phyloP scores from a whole-genome alignment of 306 rosid genomes.

The Glycine tomentella region DNA sequence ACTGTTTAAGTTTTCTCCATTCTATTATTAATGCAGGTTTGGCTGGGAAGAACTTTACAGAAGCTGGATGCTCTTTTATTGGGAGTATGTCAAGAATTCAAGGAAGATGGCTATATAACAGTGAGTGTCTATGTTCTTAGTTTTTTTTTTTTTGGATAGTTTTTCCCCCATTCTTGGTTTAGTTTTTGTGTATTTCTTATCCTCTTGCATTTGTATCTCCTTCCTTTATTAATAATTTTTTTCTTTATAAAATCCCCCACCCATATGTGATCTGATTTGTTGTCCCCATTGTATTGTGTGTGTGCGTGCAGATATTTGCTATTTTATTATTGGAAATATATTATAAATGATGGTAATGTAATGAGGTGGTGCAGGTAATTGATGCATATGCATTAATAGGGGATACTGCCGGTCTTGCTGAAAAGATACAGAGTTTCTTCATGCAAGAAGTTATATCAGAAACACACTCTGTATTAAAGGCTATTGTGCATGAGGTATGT shows the following conservation, averaged over 20 bases:
- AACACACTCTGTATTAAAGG: conserved; percentile 84
- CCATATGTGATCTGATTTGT: conserved; percentile 12
- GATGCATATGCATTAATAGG: conserved; percentile 99
- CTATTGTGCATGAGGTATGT: conserved; percentile 78
- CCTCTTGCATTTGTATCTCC: too few relatives aligned
- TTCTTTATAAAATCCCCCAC: neutral
- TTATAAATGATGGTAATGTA: conserved; percentile 37
- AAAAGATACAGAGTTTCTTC: conserved; percentile 98
- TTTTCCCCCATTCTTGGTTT: too few relatives aligned
- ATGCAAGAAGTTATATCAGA: conserved; percentile 99
- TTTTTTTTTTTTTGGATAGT: too few relatives aligned
- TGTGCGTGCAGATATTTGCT: neutral
- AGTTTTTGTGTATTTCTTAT: too few relatives aligned
- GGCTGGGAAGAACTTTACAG: conserved; percentile 95
- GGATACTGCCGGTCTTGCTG: conserved; percentile 93
- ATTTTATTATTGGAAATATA: conserved; percentile 17
- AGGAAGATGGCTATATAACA: conserved; percentile 80
- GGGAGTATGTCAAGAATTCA: conserved; percentile 95
- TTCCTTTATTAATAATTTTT: too few relatives aligned
- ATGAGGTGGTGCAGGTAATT: conserved; percentile 72
- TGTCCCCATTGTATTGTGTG: conserved; percentile 2
- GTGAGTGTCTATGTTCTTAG: conserved; percentile 56
- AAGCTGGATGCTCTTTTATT: conserved; percentile 94
- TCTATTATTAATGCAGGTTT: conserved; percentile 60
- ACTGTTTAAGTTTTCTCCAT: conserved; percentile 33